phyloP scores from a whole-genome alignment of 2,329 filamentous ascomycete species.

The Fusarium circinatum region DNA sequence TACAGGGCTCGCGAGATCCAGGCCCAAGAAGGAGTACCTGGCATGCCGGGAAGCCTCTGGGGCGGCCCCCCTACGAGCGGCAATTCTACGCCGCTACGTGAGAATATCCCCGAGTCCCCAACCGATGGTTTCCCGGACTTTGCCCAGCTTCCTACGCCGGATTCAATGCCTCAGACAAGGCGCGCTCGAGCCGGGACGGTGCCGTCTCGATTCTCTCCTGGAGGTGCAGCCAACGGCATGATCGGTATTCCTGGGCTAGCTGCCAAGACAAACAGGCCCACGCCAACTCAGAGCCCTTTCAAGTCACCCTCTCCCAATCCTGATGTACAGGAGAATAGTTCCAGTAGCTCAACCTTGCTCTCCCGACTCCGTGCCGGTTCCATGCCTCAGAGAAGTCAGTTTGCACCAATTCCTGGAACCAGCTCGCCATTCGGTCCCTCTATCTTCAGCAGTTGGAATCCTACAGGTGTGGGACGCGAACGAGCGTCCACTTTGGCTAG shows the following conservation, averaged over 20 bases:
- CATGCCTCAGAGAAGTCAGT: constrained; percentile 87
- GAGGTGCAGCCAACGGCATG: constrained; percentile 70
- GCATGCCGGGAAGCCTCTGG: constrained; percentile 79
- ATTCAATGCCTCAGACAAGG: constrained; percentile 74
- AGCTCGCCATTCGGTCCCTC: constrained; percentile 85
- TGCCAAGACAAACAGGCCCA: constrained; percentile 84
- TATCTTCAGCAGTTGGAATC: constrained; percentile 90
- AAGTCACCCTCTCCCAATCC: constrained; percentile 70
- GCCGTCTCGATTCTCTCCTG: constrained; percentile 91
- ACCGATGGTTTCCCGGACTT: constrained; percentile 96
- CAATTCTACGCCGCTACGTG: constrained; percentile 93
- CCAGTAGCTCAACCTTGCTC: constrained; percentile 76
- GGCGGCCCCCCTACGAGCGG: constrained; percentile 96
- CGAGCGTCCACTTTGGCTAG: constrained; percentile 85
- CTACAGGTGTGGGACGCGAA: constrained; percentile 73
- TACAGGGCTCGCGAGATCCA: constrained; percentile 94
- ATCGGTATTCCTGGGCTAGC: constrained; percentile 66
- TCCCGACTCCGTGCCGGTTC: constrained; percentile 91
- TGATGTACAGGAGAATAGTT: constrained; percentile 57
- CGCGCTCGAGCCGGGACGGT: constrained; percentile 93
- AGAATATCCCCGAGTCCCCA: constrained; percentile 97
- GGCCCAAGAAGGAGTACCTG: constrained; percentile 88
- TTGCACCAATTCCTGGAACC: constrained; percentile 65
- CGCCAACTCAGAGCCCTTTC: constrained; percentile 88
- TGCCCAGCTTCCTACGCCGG: constrained; percentile 74